Base-by-base conservation (phyloP, 1,139 yeast species). In the Yamadazyma oceani region DNA sequence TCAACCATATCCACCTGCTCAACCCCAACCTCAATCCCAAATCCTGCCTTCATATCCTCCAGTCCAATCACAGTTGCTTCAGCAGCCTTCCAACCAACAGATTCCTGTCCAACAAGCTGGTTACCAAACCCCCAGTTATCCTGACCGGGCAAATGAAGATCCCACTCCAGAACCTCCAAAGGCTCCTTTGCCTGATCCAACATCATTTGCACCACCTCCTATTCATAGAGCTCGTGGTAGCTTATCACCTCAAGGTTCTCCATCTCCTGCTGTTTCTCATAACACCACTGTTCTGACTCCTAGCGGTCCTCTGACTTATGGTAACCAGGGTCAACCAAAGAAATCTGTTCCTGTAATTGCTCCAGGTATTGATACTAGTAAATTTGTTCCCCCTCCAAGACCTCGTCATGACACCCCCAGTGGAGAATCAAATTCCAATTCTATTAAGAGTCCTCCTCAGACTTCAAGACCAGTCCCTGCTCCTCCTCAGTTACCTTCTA, bases 121-220 rank as follows among this genome's bases (percentile, higher is more conserved):
- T n/a, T n/a, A n/a, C n/a, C n/a, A n/a, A 19, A 25, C 11, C 31
- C 30, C n/a, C 39, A 32, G 33, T 31, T 17, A 4, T 34, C 31
- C 25, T 43, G 31, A 15, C 37, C 30, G 13, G 8, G 4, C 31
- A 27, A 14, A 16, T 26, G 36, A 15, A 19, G 21, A 19, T 19
- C 21, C 8, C 8, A 6, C 21, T 19, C 32, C 24, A 15, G 29
- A 29, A 10, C 38, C 38, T 33, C 54, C 56, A 6, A 54, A 51
- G 28, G 34, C 48, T 12, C 64, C 66, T 1, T 50, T 64, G 12
- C 69, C 73, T 0, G 75, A 69, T 38, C 66, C 73, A 1, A 47
- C 58, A 1, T 50, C 60, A 17, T 68, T 71, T 54, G 66, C 72
- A 2, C 73, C 75, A 9, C 77, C 77, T 3, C 77, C 75, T 2